These are phyloP conservation scores for Ceratobasidium sp. DNA, from an alignment of 1,284 basidiomycete species.

Conservation along the genomic window DNA sequence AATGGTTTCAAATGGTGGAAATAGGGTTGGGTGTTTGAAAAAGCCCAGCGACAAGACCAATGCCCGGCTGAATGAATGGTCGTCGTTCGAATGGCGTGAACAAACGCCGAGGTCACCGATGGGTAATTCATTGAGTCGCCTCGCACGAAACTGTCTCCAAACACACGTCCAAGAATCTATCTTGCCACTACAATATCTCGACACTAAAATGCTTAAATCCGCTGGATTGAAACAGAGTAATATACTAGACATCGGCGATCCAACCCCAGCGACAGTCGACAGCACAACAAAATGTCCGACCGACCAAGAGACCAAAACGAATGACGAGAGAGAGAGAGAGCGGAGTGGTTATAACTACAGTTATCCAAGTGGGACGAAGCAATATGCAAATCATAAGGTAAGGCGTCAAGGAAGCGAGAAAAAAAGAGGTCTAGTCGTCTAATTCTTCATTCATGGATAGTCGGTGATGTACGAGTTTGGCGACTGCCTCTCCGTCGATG, in stretches of 20 bases:
- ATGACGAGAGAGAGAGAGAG: neutral
- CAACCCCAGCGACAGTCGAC: slow-evolving; percentile 11
- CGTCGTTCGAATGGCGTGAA: too few species aligned
- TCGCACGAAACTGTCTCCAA: too few species aligned
- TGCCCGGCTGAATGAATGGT: too few species aligned
- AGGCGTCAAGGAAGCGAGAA: slow-evolving; percentile 6
- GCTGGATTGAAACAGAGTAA: neutral
- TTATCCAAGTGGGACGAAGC: neutral
- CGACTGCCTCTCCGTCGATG: slow-evolving; percentile 46
- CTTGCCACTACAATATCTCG: too few species aligned
- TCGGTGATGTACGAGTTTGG: slow-evolving; percentile 37
- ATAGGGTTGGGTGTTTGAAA: too few species aligned
- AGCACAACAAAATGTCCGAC: slow-evolving; percentile 15
- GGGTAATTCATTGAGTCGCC: too few species aligned
- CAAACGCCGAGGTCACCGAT: too few species aligned
- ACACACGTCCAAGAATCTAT: too few species aligned
- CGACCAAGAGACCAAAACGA: slow-evolving; percentile 2
- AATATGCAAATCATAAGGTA: slow-evolving; percentile 2
- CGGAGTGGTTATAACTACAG: slow-evolving; percentile 37
- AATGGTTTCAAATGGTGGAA: too few species aligned
- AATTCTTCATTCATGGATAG: slow-evolving; percentile 35
- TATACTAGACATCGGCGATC: neutral
- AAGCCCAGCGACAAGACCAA: too few species aligned
- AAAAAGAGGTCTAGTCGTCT: slow-evolving; percentile 22
- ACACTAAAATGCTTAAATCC: neutral